These are phyloP conservation scores for Linum usitatissimum DNA, from an alignment of 345 rosid species.

Conservation along the genomic window DNA sequence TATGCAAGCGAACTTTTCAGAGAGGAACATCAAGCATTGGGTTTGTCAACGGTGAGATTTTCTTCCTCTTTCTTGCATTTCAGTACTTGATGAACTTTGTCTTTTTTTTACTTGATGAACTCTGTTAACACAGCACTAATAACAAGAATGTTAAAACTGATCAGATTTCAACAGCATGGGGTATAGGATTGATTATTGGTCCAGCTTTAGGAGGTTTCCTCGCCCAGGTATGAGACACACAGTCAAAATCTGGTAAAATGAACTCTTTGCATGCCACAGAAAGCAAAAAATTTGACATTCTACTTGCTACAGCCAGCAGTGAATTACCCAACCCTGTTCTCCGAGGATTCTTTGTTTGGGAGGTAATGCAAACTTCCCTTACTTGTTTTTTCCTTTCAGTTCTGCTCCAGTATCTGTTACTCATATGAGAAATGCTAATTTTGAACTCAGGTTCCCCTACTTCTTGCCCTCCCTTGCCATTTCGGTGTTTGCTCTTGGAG, in stretches of 20 bases:
- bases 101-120: background rate
- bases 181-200: constrained; percentile 66
- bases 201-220: constrained; percentile 84
- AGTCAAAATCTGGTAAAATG: background rate
- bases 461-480: constrained; percentile 61
- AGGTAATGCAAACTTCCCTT: constrained; percentile 29
- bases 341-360: constrained; percentile 42
- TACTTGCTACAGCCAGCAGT: constrained; percentile 48
- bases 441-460: constrained; percentile 59
- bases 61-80: too few species aligned
- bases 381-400: background rate
- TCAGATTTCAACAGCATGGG: constrained; percentile 73
- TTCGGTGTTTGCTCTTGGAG: constrained; percentile 45
- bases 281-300: background rate
- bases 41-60: constrained; percentile 57
- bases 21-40: constrained; percentile 54
- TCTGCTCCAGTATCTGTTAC: constrained; percentile 1
- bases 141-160: background rate
- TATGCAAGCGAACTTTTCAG: constrained; percentile 69
- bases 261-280: background rate
- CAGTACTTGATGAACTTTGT: background rate
- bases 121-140: background rate
- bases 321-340: constrained; percentile 45
- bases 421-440: constrained; percentile 2
- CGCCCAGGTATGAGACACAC: constrained; percentile 42